A percentile compares a stretch with the other conserved stretches of the same genome.
phyloP scores from a whole-genome alignment of 495 filamentous ascomycete species.

The Trichoderma gamsii region DNA sequence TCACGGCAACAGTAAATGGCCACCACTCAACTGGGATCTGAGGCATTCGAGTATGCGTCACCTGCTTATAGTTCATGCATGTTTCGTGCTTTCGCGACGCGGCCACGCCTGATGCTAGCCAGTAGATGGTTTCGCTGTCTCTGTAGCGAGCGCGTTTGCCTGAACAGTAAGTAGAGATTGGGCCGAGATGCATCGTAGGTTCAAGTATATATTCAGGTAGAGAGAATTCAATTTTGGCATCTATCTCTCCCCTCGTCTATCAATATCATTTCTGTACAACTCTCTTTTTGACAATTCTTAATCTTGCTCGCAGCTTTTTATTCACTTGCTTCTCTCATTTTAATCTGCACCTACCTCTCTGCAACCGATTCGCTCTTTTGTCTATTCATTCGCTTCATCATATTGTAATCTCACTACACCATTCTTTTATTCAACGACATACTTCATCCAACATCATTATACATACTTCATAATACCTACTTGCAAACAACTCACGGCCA shows the following conservation, averaged over 20 bases:
- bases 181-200: conserved; percentile 3
- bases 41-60: not conserved
- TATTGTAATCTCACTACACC: not conserved
- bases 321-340: conserved; percentile 9
- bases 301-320: not conserved
- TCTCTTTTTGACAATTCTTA: not conserved
- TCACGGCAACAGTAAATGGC: not conserved
- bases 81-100: conserved; percentile 5
- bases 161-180: not conserved
- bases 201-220: not conserved
- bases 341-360: not conserved
- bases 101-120: not conserved
- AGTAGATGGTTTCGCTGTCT: not conserved
- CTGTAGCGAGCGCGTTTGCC: not conserved
- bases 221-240: not conserved
- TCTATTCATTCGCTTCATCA: not conserved
- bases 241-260: not conserved
- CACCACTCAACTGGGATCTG: not conserved
- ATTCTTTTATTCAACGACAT: not conserved
- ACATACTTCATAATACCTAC: conserved; percentile 1
- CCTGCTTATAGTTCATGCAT: conserved; percentile 9
- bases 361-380: not conserved
- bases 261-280: not conserved
- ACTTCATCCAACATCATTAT: not conserved
- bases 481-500: not conserved